phyloP scores from a whole-genome alignment of 1,284 basidiomycete species.

The Cutaneotrichosporon mucoides region DNA sequence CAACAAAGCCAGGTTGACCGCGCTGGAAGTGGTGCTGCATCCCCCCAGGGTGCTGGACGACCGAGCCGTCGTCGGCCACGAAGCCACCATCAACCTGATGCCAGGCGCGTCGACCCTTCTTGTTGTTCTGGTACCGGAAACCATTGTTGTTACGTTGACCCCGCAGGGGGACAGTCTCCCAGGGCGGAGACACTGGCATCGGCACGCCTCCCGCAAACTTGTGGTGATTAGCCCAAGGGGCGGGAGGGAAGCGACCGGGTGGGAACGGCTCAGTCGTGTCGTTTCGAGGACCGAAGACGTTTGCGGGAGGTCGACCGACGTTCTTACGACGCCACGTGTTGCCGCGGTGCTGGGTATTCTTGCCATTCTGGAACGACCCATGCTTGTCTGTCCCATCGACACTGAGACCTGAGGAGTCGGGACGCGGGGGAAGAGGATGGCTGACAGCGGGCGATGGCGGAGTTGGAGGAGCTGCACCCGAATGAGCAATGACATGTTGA shows the following conservation, averaged over 20 bases:
- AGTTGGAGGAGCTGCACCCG: not conserved
- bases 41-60: slow-evolving; percentile 69
- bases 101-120: not conserved
- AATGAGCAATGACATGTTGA: no score
- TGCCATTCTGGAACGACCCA: not conserved
- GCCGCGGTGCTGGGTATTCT: not conserved
- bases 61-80: slow-evolving; percentile 32
- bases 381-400: not conserved
- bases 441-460: not conserved
- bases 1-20: slow-evolving; percentile 69
- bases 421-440: not conserved
- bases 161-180: not conserved
- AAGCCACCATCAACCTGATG: slow-evolving; percentile 18
- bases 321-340: not conserved
- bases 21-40: slow-evolving; percentile 55
- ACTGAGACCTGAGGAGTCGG: not conserved
- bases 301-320: not conserved
- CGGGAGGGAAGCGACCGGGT: not conserved
- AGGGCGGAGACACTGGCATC: not conserved
- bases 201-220: slow-evolving; percentile 5
- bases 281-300: not conserved
- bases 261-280: not conserved
- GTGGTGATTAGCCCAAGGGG: slow-evolving; percentile 1
- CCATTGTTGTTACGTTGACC: not conserved
- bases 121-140: not conserved